These are phyloP conservation scores for Pisolithus tinctorius DNA, from an alignment of 768 basidiomycete species.

Conservation along the genomic window DNA sequence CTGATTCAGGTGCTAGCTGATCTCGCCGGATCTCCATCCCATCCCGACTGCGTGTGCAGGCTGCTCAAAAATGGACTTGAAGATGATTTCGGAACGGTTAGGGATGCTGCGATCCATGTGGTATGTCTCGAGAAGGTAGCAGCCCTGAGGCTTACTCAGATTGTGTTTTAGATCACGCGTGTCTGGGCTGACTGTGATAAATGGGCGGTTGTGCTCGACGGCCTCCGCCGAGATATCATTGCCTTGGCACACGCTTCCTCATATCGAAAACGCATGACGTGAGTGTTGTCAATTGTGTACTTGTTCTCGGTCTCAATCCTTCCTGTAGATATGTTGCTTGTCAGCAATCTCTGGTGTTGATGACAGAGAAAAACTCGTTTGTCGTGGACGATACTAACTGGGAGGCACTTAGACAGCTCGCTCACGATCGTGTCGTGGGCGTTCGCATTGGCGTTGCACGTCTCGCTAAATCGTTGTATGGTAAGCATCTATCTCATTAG, in stretches of 20 bases:
- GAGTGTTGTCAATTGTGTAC: slow-evolving; percentile 24
- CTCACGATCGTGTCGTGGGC: slow-evolving; percentile 66
- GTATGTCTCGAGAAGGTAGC: slow-evolving; percentile 38
- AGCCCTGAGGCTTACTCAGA: slow-evolving; percentile 8
- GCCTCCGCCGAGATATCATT: slow-evolving; percentile 36
- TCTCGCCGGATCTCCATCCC: slow-evolving; percentile 39
- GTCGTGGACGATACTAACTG: slow-evolving; percentile 40
- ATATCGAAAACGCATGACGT: slow-evolving; percentile 69
- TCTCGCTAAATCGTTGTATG: slow-evolving; percentile 47
- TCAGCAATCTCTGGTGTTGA: slow-evolving; percentile 49
- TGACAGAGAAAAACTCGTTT: slow-evolving; percentile 29
- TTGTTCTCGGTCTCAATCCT: slow-evolving; percentile 10
- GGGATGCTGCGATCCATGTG: slow-evolving; percentile 62
- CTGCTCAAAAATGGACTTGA: slow-evolving; percentile 58
- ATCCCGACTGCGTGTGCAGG: slow-evolving; percentile 40
- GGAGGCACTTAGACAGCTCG: slow-evolving; percentile 47
- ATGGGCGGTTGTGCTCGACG: slow-evolving; percentile 29
- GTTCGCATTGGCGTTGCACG: slow-evolving; percentile 86
- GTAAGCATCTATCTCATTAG: slow-evolving; percentile 34
- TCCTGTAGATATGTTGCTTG: slow-evolving; percentile 64
- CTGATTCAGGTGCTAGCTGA: slow-evolving; percentile 50
- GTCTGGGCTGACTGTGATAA: slow-evolving; percentile 36
- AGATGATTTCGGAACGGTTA: slow-evolving; percentile 79
- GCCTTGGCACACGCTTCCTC: slow-evolving; percentile 39
- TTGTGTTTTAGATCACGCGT: slow-evolving; percentile 36